Evolutionary conservation across 2,329 filamentous ascomycete species (phyloP), one percentile per base, ranked within the genome.

Genomic region (Fusarium nanum): DNA sequence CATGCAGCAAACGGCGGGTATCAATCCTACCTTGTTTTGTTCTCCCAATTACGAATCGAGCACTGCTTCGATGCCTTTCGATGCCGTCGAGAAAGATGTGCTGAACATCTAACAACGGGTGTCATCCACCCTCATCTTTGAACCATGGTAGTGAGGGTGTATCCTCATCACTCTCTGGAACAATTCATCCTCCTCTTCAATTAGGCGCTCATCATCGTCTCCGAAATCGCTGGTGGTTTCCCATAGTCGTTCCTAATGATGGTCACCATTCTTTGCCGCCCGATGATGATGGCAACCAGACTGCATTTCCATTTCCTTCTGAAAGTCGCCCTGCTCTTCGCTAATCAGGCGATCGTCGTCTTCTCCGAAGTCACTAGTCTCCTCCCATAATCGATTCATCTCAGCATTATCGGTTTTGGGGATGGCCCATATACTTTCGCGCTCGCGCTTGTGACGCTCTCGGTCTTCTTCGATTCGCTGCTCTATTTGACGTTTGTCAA

Each of bases 391-490:
- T 81, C 89, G 92, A 68, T 91, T 88, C 81, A 93, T 91, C 81
- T 98, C 95, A 13, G 83, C 82, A 37, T 90, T 87, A 27, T 87
- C 85, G 11, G 72, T 75, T 11, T 87, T 85, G 30, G 88, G 88
- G 4, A 97, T 90, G 1, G 94, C 93, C 96, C 97, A 99, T 68
- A 97, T 97, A 74, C 91, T 94, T 82, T 99, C 96, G 23, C 96
- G 85, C 75, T 95, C 84, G 45, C 95, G 85, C 84, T 99, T 99
- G 80, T 99, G 97, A 45, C 96, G 85, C 80, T 99, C 96, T 6
- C 96, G 86, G 80, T 99, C 96, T 81, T 99, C 97, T 75, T 99
- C 97, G 68, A 99, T 97, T 42, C 96, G 87, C 83, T 98, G 94
- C 81, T 98, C 94, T 56, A 98, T 92, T 81, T 97, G 93, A 59